A percentile compares a stretch with the other conserved stretches of the same genome.
Evolutionary conservation across 108 stramenopile species (phyloP).

Genomic region (Mediolabrus comicus): DNA sequence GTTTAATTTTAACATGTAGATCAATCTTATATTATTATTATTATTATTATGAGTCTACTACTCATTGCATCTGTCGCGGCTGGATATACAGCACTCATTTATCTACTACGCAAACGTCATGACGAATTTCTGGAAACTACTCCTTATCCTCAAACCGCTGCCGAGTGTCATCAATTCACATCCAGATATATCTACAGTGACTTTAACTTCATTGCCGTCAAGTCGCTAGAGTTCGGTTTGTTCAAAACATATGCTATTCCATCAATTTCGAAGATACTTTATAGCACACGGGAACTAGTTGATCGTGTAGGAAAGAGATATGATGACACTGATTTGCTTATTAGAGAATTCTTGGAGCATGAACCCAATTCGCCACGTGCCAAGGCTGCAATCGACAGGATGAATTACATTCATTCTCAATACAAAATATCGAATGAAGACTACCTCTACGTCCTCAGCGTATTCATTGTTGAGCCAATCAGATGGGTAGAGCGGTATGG

Average conservation of each 20-base stretch:
- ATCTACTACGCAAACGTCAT: background rate
- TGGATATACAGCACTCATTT: background rate
- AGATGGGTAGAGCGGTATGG: slow-evolving; percentile 20
- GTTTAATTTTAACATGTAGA: no score
- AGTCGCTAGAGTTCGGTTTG: slow-evolving; percentile 8
- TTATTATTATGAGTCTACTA: no score
- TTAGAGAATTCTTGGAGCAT: slow-evolving; percentile 13
- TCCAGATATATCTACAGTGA: background rate
- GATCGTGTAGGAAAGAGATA: slow-evolving; percentile 13
- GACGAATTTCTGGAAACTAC: background rate
- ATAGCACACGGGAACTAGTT: slow-evolving; percentile 11
- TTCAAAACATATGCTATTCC: slow-evolving; percentile 16
- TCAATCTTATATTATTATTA: no score
- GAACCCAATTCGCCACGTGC: slow-evolving; percentile 10
- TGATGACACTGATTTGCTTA: slow-evolving; percentile 24
- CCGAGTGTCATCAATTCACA: background rate
- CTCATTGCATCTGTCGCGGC: background rate
- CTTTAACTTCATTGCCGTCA: slow-evolving; percentile 4
- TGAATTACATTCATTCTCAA: slow-evolving; percentile 17
- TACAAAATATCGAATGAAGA: slow-evolving; percentile 24
- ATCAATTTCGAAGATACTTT: slow-evolving; percentile 11
- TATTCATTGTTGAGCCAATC: slow-evolving; percentile 23
- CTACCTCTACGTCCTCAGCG: slow-evolving; percentile 17
- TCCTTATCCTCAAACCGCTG: background rate
- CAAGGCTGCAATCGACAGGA: slow-evolving; percentile 1